phyloP scores from a whole-genome alignment of 495 filamentous ascomycete genomes.

The Cercophora scortea region DNA sequence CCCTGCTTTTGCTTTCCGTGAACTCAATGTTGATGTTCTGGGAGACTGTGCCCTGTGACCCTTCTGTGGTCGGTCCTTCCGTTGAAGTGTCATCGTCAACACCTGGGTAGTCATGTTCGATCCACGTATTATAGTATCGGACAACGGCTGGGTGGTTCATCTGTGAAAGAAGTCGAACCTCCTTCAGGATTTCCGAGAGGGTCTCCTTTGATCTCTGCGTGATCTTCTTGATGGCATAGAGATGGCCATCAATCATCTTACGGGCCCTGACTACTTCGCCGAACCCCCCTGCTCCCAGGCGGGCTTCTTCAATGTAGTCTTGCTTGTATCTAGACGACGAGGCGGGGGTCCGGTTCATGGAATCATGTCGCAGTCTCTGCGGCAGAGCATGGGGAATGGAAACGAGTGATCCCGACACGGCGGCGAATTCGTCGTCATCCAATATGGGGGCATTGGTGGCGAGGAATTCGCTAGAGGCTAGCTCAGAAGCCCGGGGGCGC shows the following conservation, averaged over 20 bases:
- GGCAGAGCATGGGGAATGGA: conserved; percentile 31
- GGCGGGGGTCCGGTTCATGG: conserved; percentile 31
- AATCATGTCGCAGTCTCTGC: conserved; percentile 40
- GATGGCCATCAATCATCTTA: conserved; percentile 83
- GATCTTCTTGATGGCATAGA: conserved; percentile 97
- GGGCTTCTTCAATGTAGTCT: conserved; percentile 85
- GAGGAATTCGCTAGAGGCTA: conserved; percentile 83
- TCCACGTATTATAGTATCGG: conserved; percentile 90
- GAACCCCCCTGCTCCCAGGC: conserved; percentile 87
- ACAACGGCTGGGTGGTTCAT: conserved; percentile 96
- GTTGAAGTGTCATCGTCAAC: conserved; percentile 48
- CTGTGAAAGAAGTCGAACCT: conserved; percentile 81
- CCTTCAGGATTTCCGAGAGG: conserved; percentile 79
- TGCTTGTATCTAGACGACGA: conserved; percentile 68
- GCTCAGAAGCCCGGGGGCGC: conserved; percentile 79
- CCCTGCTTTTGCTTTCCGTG: conserved; percentile 61
- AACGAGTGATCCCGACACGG: conserved; percentile 28
- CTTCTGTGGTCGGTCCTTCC: conserved; percentile 34
- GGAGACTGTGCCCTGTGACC: conserved; percentile 11
- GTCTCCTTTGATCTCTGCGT: conserved; percentile 70
- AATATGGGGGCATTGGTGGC: conserved; percentile 51
- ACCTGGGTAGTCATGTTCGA: conserved; percentile 60
- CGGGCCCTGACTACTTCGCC: conserved; percentile 96
- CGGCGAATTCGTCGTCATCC: conserved; percentile 28
- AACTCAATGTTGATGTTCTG: conserved; percentile 52